Conservation (phyloP, 108 stramenopile species). For the Nitzschia sp. region DNA sequence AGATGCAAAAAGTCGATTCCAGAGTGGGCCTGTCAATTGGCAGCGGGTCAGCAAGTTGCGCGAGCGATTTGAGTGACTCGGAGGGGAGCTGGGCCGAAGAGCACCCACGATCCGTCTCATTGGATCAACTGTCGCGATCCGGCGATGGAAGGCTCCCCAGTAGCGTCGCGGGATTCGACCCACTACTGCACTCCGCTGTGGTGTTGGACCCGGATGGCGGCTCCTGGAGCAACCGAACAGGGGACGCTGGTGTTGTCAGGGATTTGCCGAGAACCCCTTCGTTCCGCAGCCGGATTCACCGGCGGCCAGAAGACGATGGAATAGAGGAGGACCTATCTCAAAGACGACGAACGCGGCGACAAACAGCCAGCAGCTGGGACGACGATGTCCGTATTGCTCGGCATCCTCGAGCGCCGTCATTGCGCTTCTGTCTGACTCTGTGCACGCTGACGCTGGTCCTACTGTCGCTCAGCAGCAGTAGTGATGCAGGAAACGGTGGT, state of each 20-base stretch:
- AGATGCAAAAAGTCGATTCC: slow-evolving; percentile 14
- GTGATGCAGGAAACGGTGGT: not conserved
- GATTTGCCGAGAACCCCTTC: slow-evolving; percentile 3
- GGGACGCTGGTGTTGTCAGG: not conserved
- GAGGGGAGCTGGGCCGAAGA: not conserved
- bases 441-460: slow-evolving; percentile 1
- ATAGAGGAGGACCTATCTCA: not conserved
- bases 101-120: too few species aligned
- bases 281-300: not conserved
- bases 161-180: too few species aligned
- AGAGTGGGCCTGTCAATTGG: not conserved
- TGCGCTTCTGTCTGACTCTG: slow-evolving; percentile 7
- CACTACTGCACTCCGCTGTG: not conserved
- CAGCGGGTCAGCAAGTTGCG: slow-evolving; percentile 7
- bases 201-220: not conserved
- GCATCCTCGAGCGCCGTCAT: slow-evolving; percentile 5
- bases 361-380: slow-evolving; percentile 1
- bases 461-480: not conserved
- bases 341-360: not conserved
- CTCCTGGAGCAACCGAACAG: not conserved
- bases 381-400: not conserved
- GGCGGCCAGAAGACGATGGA: not conserved
- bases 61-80: slow-evolving; percentile 15
- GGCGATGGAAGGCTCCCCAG: too few species aligned
- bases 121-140: too few species aligned